Evolutionary conservation across 208 protist species (phyloP), one percentile per base, ranked within the genome.

Genomic region (Acanthamoeba triangularis): DNA sequence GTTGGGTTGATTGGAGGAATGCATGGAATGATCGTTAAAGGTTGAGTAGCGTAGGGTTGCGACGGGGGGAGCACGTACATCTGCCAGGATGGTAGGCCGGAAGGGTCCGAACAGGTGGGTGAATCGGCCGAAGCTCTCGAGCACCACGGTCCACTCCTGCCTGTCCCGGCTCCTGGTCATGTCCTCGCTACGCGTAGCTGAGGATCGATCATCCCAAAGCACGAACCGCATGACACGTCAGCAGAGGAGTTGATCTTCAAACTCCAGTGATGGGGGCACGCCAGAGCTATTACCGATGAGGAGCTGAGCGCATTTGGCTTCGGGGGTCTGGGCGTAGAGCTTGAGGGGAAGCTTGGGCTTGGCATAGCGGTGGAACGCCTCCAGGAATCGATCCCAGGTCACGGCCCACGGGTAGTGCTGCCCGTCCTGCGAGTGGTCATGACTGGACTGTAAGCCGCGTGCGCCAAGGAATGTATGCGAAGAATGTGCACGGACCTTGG

Each of bases 391-490:
- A 23, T 92, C 85, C 85, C 85, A 92, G 25, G 5, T 28, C 52
- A 92, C 85, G 0, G 28, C 54, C 59, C 54, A 92, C 23, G 85
- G 85, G 44, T 76, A 92, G 56, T 92, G 23, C 63, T 65, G 59
- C n/a, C 63, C 63, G 63, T 72, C 63, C 30, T 37, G 63, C 56
- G 56, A 63, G 56, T 25, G 56, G 0, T 1, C 49, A 52, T 52
- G 4, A 52, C 49, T 11, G 49, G 7, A 52, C 11, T 52, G 49
- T n/a, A n/a, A n/a, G n/a, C n/a, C n/a, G n/a, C n/a, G 37, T 41
- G 37, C 1, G 37, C 37, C 37, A 41, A 56, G 52, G 52, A 7
- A 18, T 20, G 56, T 28, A 7, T n/a, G 23, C 49, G 13, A 54
- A 54, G 56, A 63, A 20, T 20, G 20, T 20, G 10, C 56, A 18